Evolutionary conservation across 2,329 filamentous ascomycete species (phyloP).

Genomic region (Penicillium sp.): DNA sequence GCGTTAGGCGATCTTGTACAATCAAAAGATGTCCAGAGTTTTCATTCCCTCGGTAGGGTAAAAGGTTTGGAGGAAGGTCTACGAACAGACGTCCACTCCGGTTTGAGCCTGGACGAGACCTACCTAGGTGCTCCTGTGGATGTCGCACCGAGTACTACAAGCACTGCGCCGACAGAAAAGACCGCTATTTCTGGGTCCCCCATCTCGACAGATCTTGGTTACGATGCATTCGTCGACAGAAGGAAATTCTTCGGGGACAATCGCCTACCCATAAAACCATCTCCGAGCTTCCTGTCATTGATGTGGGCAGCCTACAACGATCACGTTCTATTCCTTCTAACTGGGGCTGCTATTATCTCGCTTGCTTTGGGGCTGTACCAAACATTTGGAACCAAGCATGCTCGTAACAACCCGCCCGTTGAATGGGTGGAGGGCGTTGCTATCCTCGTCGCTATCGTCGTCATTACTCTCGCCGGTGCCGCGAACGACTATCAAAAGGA

Average conservation of each 20-base stretch:
- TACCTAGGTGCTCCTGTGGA: conserved; percentile 49
- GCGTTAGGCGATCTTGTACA: neutral
- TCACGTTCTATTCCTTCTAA: conserved; percentile 68
- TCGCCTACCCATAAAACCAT: conserved; percentile 61
- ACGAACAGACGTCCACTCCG: conserved; percentile 55
- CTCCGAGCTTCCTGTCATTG: conserved; percentile 63
- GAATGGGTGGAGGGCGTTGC: conserved; percentile 74
- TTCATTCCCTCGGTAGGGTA: conserved; percentile 39
- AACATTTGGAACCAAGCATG: conserved; percentile 26
- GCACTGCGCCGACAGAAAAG: neutral
- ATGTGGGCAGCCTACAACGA: conserved; percentile 78
- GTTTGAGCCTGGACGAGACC: conserved; percentile 64
- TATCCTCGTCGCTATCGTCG: conserved; percentile 66
- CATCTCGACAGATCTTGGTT: neutral
- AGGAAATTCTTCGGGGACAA: conserved; percentile 64
- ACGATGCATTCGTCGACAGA: conserved; percentile 46
- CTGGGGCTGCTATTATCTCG: conserved; percentile 65
- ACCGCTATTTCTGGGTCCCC: neutral
- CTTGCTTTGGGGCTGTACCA: conserved; percentile 67
- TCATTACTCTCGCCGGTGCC: conserved; percentile 68
- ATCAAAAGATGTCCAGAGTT: neutral
- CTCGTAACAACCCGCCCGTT: conserved; percentile 39
- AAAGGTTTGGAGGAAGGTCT: conserved; percentile 64
- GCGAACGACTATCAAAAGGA: conserved; percentile 73
- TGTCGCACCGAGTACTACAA: neutral